Percentiles rank a stretch among this genome's conserved stretches.
Evolutionary conservation across 1,139 yeast species (phyloP).

Genomic region (Yamadazyma kanchanaburiensis): DNA sequence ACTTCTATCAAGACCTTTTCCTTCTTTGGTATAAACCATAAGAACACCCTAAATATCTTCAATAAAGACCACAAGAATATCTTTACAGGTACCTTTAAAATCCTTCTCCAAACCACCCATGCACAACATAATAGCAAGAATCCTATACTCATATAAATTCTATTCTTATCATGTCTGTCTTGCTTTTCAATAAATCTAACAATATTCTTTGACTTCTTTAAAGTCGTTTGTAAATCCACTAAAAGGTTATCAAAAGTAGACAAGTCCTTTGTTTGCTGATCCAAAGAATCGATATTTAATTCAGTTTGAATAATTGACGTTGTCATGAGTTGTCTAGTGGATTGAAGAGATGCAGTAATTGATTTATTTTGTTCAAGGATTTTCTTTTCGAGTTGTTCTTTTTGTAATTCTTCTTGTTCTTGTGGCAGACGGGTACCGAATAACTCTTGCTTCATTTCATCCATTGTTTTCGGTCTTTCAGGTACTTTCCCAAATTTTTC

Average conservation of each 20-base stretch:
- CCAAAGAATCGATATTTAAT: slow-evolving; percentile 57
- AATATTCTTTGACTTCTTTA: slow-evolving; percentile 52
- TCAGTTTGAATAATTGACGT: slow-evolving; percentile 59
- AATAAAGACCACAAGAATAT: slow-evolving; percentile 58
- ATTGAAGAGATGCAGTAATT: slow-evolving; percentile 50
- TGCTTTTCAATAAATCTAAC: slow-evolving; percentile 67
- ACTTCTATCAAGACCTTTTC: slow-evolving; percentile 5
- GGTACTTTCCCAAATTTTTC: slow-evolving; percentile 16
- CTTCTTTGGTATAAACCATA: slow-evolving; percentile 17
- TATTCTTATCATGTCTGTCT: slow-evolving; percentile 57
- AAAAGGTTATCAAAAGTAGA: slow-evolving; percentile 53
- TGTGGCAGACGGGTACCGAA: slow-evolving; percentile 12
- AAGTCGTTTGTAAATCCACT: slow-evolving; percentile 49
- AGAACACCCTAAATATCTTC: slow-evolving; percentile 42
- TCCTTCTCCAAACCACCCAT: slow-evolving; percentile 66
- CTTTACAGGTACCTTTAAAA: slow-evolving; percentile 54
- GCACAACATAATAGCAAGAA: slow-evolving; percentile 53
- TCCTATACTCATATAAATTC: slow-evolving; percentile 57
- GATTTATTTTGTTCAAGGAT: slow-evolving; percentile 48
- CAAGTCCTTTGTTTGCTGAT: slow-evolving; percentile 55
- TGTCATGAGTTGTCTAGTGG: slow-evolving; percentile 53
- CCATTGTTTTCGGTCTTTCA: slow-evolving; percentile 10
- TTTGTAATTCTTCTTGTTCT: slow-evolving; percentile 15
- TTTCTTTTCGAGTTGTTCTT: slow-evolving; percentile 24
- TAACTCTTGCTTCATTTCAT: slow-evolving; percentile 12